A percentile compares a stretch with the other conserved stretches of the same genome.
Conservation (phyloP, 2,329 filamentous ascomycete species). For the Xylariaceae sp. region DNA sequence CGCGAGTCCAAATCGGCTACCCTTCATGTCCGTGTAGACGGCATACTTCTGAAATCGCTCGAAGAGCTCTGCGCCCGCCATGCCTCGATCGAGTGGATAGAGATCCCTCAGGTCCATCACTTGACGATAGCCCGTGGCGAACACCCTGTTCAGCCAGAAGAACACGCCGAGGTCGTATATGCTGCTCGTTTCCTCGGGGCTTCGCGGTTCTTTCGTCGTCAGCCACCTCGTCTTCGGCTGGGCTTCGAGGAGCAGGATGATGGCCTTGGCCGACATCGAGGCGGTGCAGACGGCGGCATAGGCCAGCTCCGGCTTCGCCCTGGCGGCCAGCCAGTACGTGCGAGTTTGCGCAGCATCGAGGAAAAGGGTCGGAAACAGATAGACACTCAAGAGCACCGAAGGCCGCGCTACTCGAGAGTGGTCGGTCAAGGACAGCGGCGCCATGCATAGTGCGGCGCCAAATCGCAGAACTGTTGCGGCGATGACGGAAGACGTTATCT, state of each 20-base stretch:
- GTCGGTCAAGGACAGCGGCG: constrained; percentile 17
- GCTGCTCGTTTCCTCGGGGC: too few relatives aligned
- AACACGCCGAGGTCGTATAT: too few relatives aligned
- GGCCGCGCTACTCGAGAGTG: constrained; percentile 30
- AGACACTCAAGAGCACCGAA: constrained; percentile 38
- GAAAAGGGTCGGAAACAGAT: constrained; percentile 37
- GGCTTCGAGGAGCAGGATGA: constrained; percentile 33
- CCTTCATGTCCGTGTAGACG: too few relatives aligned
- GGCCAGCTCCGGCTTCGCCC: constrained; percentile 2
- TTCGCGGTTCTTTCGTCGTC: constrained; percentile 28
- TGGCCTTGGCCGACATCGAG: constrained; percentile 24
- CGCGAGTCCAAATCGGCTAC: too few relatives aligned
- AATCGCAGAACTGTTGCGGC: constrained; percentile 13
- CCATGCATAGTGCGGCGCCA: too few relatives aligned
- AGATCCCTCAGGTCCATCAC: too few relatives aligned
- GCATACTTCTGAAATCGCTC: too few relatives aligned
- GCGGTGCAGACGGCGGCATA: constrained; percentile 18
- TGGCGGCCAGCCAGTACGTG: constrained; percentile 36
- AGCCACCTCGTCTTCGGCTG: too few relatives aligned
- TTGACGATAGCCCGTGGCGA: too few relatives aligned
- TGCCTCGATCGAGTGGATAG: too few relatives aligned
- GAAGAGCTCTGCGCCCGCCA: too few relatives aligned
- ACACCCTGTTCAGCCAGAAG: too few relatives aligned
- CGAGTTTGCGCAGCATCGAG: constrained; percentile 40
- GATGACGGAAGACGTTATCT: constrained; percentile 8